A percentile compares a stretch with the other conserved stretches of the same genome.
Evolutionary conservation across 1,139 yeast genomes (phyloP).

Genomic region (Suhomyces bribrorum): DNA sequence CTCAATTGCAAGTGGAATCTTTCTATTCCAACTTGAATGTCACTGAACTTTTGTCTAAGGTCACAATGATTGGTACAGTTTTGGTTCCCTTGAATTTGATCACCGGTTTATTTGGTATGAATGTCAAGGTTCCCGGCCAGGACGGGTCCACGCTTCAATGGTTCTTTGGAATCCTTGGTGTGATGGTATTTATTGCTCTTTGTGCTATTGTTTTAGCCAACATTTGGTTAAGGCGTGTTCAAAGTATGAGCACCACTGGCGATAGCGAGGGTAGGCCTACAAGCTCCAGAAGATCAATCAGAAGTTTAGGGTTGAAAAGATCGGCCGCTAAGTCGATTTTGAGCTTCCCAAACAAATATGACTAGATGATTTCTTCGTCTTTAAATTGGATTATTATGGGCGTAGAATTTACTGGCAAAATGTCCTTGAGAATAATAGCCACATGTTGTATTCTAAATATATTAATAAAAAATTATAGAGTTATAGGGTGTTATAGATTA

Average conservation of each 20-base stretch:
- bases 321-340: slow-evolving; percentile 41
- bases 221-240: slow-evolving; percentile 34
- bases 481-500: slow-evolving; percentile 3
- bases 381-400: too few relatives aligned
- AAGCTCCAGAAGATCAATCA: slow-evolving; percentile 39
- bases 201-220: slow-evolving; percentile 35
- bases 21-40: slow-evolving; percentile 82
- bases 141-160: slow-evolving; percentile 38
- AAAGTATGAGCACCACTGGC: slow-evolving; percentile 11
- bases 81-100: slow-evolving; percentile 86
- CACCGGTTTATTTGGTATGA: slow-evolving; percentile 96
- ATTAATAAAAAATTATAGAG: slow-evolving; percentile 6
- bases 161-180: slow-evolving; percentile 43
- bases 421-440: too few relatives aligned
- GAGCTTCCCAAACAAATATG: slow-evolving; percentile 44
- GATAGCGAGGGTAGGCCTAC: slow-evolving; percentile 1
- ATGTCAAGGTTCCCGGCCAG: slow-evolving; percentile 83
- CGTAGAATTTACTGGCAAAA: too few relatives aligned
- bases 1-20: slow-evolving; percentile 91
- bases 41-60: slow-evolving; percentile 84
- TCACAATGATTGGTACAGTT: slow-evolving; percentile 87
- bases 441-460: not conserved
- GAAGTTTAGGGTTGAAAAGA: slow-evolving; percentile 45
- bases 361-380: too few relatives aligned
- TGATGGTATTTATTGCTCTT: slow-evolving; percentile 37